Evolutionary conservation across 257 asterid genomes (phyloP).

Genomic region (Knoxia roxburghii): DNA sequence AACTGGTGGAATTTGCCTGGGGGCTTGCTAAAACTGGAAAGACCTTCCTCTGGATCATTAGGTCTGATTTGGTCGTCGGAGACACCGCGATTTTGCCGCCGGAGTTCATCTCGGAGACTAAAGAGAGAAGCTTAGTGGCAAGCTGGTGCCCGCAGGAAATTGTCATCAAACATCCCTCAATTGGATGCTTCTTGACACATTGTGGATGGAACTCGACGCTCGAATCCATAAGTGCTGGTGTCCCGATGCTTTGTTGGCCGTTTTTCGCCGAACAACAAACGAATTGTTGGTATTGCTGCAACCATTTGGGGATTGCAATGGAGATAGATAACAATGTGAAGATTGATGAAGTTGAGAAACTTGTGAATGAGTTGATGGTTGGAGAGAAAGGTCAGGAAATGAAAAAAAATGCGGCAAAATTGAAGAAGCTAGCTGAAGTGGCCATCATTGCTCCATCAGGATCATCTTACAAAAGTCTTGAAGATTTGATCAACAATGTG

Average conservation of each 20-base stretch:
- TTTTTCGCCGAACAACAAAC: constrained; percentile 23
- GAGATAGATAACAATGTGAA: constrained; percentile 21
- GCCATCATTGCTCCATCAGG: constrained; percentile 11
- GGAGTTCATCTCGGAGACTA: constrained; percentile 14
- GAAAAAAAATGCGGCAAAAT: constrained; percentile 13
- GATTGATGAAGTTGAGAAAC: constrained; percentile 14
- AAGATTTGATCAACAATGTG: constrained; percentile 14
- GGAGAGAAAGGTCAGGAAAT: constrained; percentile 22
- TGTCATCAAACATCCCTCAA: constrained; percentile 21
- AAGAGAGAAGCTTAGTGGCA: constrained; percentile 16
- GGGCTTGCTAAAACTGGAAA: constrained; percentile 23
- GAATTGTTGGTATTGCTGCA: constrained; percentile 23
- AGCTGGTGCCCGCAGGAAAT: constrained; percentile 31
- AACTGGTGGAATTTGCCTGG: constrained; percentile 24
- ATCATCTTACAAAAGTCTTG: constrained; percentile 21
- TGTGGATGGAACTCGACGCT: constrained; percentile 28
- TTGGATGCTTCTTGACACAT: constrained; percentile 26
- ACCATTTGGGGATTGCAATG: constrained; percentile 17
- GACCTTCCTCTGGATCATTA: constrained; percentile 26
- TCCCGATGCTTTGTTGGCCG: constrained; percentile 30
- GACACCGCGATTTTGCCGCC: constrained; percentile 18
- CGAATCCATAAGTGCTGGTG: constrained; percentile 21
- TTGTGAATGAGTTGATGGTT: constrained; percentile 20
- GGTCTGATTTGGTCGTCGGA: constrained; percentile 25
- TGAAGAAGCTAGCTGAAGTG: constrained; percentile 20